Evolutionary conservation across 345 rosid species (phyloP).

Genomic region (Eucalyptus curtisii): DNA sequence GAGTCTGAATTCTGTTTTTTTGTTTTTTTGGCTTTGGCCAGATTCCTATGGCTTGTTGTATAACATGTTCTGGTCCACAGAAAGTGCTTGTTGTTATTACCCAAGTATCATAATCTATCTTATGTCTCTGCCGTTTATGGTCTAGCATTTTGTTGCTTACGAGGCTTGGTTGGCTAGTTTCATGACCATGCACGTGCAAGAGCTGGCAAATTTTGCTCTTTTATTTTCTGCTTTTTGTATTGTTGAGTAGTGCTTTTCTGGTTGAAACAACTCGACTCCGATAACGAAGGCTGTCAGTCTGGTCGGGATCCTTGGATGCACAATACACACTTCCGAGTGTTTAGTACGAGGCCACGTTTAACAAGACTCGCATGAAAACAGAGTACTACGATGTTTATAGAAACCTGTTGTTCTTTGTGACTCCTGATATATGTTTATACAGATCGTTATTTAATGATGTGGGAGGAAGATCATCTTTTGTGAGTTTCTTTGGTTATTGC

Average conservation of each 20-base stretch:
- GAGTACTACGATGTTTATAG: not conserved
- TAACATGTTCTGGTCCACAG: not conserved
- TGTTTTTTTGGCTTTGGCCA: not conserved
- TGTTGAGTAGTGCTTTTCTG: not conserved
- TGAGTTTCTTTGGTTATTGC: not conserved
- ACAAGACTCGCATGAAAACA: not conserved
- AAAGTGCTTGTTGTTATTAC: not conserved
- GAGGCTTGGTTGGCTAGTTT: not conserved
- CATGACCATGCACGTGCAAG: not conserved
- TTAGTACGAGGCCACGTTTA: not conserved
- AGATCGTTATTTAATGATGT: not conserved
- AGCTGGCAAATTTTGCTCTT: not conserved
- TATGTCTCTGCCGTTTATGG: not conserved
- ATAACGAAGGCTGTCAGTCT: not conserved
- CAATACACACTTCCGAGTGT: not conserved
- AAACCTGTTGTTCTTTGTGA: not conserved
- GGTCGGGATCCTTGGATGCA: not conserved
- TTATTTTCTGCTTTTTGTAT: not conserved
- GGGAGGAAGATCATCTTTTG: not conserved
- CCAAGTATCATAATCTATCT: not conserved
- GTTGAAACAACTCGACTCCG: not conserved
- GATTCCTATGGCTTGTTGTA: not conserved
- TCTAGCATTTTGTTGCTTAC: not conserved
- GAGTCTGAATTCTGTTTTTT: not conserved
- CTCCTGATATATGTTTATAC: not conserved